Base-by-base conservation (phyloP, 257 asterid species). In the Coffea eugenioides region DNA sequence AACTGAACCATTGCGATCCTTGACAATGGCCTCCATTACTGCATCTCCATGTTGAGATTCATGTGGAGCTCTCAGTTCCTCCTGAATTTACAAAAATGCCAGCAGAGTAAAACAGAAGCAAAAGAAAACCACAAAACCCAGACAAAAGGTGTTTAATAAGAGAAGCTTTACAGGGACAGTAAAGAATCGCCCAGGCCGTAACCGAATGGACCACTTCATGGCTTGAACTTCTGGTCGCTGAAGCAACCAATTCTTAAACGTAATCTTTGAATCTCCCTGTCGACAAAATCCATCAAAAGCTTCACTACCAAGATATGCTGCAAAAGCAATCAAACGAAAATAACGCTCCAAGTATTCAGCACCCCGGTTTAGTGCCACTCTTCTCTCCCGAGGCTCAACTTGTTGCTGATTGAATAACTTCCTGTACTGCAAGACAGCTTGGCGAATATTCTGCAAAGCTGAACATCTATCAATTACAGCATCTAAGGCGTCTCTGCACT, bases 41-140 rank as follows among this genome's bases (percentile, higher is more conserved):
- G 99, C 99, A 88, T 95, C 99, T 70, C 99, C 99, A 80, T 95
- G 99, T 84, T 95, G 98, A 87, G 97, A 93, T 85, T 95, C 99
- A 79, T 92, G 93, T 41, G 98, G 97, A 82, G 96, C 94, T 90
- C 99, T 90, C 86, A 95, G 81, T 83, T 93, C 97, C 88, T 95
- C 99, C 99, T 95, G 93, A 75, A 85, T 73, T 83, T 64, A 79
- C 71, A 84, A 87, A 87, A 86, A 71, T 71, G 80, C 66, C 80
- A 81, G 48, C 12, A 82, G 69, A 84, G 84, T 83, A 80, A 91
- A 84, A 81, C 39, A 74, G 69, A 84, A 79, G 79, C 31, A 81
- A 86, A 80, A 70, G 51, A 75, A 81, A 78, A 68, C 69, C 43
- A 20, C 43, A 25, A 20, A 51, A 71, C 69, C n/a, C 54, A 54